Evolutionary conservation across 768 basidiomycete species (phyloP).

Genomic region (Tylopilus cervinicoccineus): DNA sequence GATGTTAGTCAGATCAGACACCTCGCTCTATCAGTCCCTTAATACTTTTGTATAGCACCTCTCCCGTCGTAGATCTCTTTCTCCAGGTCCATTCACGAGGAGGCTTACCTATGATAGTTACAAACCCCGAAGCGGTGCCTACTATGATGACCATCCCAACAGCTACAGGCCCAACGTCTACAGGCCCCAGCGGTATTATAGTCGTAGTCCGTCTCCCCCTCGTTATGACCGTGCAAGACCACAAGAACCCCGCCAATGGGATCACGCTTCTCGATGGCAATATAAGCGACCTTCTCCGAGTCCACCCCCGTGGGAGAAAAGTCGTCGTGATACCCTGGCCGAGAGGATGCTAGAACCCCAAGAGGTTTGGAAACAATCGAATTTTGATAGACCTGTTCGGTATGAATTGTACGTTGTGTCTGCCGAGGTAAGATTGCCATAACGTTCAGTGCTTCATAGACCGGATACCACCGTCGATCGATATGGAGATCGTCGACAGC

Average conservation of each 20-base stretch:
- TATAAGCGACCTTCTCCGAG: constrained; percentile 40
- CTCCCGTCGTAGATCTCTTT: constrained; percentile 44
- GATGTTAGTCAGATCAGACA: constrained; percentile 31
- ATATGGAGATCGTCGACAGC: constrained; percentile 34
- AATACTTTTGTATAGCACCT: constrained; percentile 22
- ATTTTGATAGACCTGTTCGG: constrained; percentile 41
- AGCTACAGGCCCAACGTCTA: constrained; percentile 41
- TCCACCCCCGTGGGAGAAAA: constrained; percentile 31
- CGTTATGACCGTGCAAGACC: constrained; percentile 40
- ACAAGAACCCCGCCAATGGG: constrained; percentile 45
- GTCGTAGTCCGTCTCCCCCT: constrained; percentile 52
- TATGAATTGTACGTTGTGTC: constrained; percentile 38
- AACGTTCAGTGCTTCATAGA: constrained; percentile 19
- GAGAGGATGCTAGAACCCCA: constrained; percentile 71
- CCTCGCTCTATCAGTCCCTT: constrained; percentile 15
- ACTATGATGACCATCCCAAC: constrained; percentile 40
- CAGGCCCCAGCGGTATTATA: constrained; percentile 35
- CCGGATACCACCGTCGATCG: constrained; percentile 31
- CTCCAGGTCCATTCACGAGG: constrained; percentile 45
- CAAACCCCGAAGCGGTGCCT: constrained; percentile 36
- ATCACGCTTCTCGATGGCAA: constrained; percentile 41
- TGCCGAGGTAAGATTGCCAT: constrained; percentile 20
- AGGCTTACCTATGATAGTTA: constrained; percentile 50
- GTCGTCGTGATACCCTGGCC: constrained; percentile 36
- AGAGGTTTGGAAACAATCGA: constrained; percentile 63